Base-by-base conservation (phyloP, 2,329 filamentous ascomycete genomes). In the Ophiostoma himal-ulmi region DNA sequence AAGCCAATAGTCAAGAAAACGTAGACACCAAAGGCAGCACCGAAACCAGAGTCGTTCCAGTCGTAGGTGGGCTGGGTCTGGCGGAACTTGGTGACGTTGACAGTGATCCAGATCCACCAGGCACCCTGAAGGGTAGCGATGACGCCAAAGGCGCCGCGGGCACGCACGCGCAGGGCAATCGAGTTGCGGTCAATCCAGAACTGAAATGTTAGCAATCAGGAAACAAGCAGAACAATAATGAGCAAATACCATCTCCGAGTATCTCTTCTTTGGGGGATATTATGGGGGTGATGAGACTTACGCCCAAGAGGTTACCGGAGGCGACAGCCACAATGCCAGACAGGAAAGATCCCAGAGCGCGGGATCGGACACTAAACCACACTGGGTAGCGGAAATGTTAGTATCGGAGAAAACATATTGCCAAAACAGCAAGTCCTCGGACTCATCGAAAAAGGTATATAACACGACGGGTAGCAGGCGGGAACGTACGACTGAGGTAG, bases 31-130 rank as follows among this genome's bases (percentile, higher is more conserved):
- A 92, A 93, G 0, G 83, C 88, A 54, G 82, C 82, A 0, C 89
- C 89, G 70, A 93, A 93, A 0, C 88, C 89, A 0, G 80, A 73
- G 72, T 84, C 83, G 0, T 76, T 75, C 91, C 90, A 93, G 77
- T 93, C 91, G 74, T 86, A 89, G 0, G 83, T 85, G 0, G 89
- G 89, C 22, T 81, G 79, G 0, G 84, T 85, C 13, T 79, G 77
- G 20, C 82, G 81, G 77, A 87, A 92, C 39, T 85, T 81, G 0
- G 88, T 88, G 0, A 88, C 88, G 2, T 90, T 78, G 1, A 92
- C 79, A 0, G 89, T 90, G 0, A 85, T 86, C 90, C 90, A 93
- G 3, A 87, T 81, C 90, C 90, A 93, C 85, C 88, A 91, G 0
- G 81, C 88, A 0, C 89, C 89, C 74, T 91, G 89, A 0, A 90